phyloP scores from a whole-genome alignment of 148 eudicot species.

The Rhododendron ferrugineum region DNA sequence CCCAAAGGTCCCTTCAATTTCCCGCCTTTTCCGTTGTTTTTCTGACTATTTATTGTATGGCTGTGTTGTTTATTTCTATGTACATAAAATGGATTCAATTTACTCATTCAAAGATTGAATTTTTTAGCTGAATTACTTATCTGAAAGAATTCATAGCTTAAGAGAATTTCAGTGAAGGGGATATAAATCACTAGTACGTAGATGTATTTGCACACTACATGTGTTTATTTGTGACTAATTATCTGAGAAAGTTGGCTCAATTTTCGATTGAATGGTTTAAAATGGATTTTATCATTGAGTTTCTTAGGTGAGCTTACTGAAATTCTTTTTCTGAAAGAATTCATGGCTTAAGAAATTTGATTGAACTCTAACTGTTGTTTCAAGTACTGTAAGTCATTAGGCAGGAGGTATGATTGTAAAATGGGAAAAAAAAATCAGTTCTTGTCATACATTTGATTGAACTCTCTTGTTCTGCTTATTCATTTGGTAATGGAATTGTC shows the following conservation, averaged over 20 bases:
- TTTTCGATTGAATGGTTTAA: neutral
- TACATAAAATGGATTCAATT: too few species aligned
- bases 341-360: neutral
- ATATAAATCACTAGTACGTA: neutral
- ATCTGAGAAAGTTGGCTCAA: neutral
- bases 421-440: neutral
- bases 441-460: neutral
- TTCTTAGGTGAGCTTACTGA: neutral
- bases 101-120: neutral
- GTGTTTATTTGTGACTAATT: neutral
- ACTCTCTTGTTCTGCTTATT: neutral
- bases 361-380: neutral
- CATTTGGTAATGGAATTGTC: neutral
- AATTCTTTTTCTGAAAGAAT: neutral
- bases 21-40: neutral
- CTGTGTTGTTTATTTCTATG: neutral
- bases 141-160: neutral
- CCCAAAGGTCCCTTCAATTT: constrained; percentile 43
- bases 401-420: neutral
- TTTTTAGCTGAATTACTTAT: neutral
- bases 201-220: neutral
- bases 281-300: neutral
- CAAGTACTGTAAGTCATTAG: neutral
- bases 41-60: neutral
- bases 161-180: neutral